phyloP scores from a whole-genome alignment of 2,329 filamentous ascomycete genomes.

The Epichloe amarillans region DNA sequence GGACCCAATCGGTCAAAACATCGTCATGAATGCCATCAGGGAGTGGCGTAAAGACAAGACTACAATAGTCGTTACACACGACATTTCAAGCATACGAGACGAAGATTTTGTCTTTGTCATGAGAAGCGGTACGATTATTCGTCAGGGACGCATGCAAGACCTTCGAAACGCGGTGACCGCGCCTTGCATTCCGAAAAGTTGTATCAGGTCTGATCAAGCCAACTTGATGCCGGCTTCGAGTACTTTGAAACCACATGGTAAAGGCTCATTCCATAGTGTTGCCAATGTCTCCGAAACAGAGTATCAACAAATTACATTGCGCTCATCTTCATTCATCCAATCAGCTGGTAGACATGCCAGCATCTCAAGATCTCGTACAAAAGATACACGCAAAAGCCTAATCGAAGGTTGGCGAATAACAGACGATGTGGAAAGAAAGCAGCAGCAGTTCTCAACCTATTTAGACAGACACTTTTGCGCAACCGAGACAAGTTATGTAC shows the following conservation, averaged over 20 bases:
- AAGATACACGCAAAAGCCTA: slow-evolving; percentile 34
- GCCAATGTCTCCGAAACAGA: background rate
- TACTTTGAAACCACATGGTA: too few species aligned
- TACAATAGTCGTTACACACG: slow-evolving; percentile 88
- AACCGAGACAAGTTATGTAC: background rate
- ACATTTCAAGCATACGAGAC: slow-evolving; percentile 59
- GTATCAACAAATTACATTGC: background rate
- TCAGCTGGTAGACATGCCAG: background rate
- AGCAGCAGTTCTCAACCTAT: slow-evolving; percentile 4
- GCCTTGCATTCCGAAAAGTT: background rate
- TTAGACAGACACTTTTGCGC: slow-evolving; percentile 1
- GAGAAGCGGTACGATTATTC: slow-evolving; percentile 52
- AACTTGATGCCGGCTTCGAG: background rate
- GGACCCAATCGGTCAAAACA: slow-evolving; percentile 54
- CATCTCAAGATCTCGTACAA: slow-evolving; percentile 25
- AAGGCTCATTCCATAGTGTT: too few species aligned
- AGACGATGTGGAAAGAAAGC: background rate
- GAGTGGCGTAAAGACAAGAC: slow-evolving; percentile 69
- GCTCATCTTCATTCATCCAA: background rate
- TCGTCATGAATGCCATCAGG: slow-evolving; percentile 63
- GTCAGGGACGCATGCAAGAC: slow-evolving; percentile 38
- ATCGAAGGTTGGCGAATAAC: slow-evolving; percentile 24
- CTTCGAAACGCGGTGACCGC: background rate
- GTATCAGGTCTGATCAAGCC: background rate
- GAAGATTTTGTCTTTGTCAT: slow-evolving; percentile 72